These are phyloP conservation scores for Sclerotinia sclerotiorum DNA, from an alignment of 2,329 filamentous ascomycete species.

Conservation along the genomic window DNA sequence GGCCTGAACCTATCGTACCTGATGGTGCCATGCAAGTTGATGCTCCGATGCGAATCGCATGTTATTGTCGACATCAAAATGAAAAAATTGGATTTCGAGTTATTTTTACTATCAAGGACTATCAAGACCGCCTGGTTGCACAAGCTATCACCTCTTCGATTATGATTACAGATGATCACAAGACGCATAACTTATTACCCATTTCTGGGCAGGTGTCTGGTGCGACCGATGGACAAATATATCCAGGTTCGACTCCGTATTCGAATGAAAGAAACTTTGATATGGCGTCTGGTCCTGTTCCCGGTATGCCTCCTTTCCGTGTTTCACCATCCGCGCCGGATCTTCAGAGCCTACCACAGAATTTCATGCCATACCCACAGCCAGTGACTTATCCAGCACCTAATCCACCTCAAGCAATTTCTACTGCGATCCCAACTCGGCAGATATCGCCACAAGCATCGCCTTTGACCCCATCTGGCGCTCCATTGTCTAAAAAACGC, in stretches of 20 bases:
- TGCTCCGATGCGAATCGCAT: constrained; percentile 92
- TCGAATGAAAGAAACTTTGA: constrained; percentile 36
- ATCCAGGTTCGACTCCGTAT: constrained; percentile 48
- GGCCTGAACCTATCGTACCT: constrained; percentile 48
- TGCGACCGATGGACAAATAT: constrained; percentile 39
- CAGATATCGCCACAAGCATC: constrained; percentile 70
- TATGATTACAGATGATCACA: constrained; percentile 98
- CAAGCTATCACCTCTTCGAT: constrained; percentile 86
- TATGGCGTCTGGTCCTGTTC: constrained; percentile 28
- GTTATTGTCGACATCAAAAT: constrained; percentile 92
- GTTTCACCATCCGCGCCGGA: constrained; percentile 64
- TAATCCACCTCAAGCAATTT: constrained; percentile 42
- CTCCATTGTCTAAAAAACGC: constrained; percentile 74
- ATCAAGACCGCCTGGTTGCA: constrained; percentile 70
- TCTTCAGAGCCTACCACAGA: constrained; percentile 57
- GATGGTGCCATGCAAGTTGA: constrained; percentile 73
- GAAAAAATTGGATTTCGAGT: constrained; percentile 92
- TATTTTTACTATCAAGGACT: constrained; percentile 92
- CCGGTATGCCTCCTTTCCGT: constrained; percentile 49
- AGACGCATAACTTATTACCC: constrained; percentile 64
- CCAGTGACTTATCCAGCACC: constrained; percentile 39
- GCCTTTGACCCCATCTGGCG: constrained; percentile 62
- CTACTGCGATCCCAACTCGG: constrained; percentile 55
- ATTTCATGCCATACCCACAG: constrained; percentile 41
- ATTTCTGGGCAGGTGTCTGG: constrained; percentile 38